Percentiles rank a stretch among this genome's conserved stretches.
phyloP scores from a whole-genome alignment of 257 asterid species.

The Prunella vulgaris region DNA sequence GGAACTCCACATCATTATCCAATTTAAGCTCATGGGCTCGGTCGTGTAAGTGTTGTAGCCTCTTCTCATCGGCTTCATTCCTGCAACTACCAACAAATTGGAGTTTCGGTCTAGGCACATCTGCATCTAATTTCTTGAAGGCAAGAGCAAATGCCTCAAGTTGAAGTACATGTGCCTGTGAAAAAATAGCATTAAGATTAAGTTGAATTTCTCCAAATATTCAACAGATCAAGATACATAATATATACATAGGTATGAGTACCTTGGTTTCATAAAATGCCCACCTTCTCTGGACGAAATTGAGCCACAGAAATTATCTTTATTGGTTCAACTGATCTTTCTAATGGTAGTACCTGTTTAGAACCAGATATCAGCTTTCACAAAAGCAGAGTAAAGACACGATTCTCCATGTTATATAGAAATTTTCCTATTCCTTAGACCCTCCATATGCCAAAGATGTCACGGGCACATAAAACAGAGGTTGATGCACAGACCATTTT shows the following conservation, averaged over 20 bases:
- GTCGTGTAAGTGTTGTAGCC: constrained; percentile 76
- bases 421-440: not conserved
- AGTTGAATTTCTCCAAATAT: constrained; percentile 23
- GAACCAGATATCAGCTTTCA: constrained; percentile 26
- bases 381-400: constrained; percentile 7
- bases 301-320: constrained; percentile 92
- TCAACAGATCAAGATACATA: constrained; percentile 8
- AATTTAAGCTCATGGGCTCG: constrained; percentile 61
- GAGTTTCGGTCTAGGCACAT: constrained; percentile 65
- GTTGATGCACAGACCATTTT: not conserved
- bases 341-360: constrained; percentile 67
- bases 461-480: not conserved
- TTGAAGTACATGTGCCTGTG: constrained; percentile 82
- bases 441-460: constrained; percentile 11
- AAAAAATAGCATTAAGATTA: constrained; percentile 19
- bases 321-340: constrained; percentile 54
- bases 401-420: not conserved
- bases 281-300: constrained; percentile 99
- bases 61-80: constrained; percentile 87
- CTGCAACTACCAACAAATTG: constrained; percentile 96
- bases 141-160: constrained; percentile 89
- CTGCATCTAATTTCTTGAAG: constrained; percentile 42
- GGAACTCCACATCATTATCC: constrained; percentile 82
- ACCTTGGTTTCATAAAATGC: constrained; percentile 54
- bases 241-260: constrained; percentile 27